Conservation (phyloP, 805 yeast species). For the Yarrowia porcina region DNA sequence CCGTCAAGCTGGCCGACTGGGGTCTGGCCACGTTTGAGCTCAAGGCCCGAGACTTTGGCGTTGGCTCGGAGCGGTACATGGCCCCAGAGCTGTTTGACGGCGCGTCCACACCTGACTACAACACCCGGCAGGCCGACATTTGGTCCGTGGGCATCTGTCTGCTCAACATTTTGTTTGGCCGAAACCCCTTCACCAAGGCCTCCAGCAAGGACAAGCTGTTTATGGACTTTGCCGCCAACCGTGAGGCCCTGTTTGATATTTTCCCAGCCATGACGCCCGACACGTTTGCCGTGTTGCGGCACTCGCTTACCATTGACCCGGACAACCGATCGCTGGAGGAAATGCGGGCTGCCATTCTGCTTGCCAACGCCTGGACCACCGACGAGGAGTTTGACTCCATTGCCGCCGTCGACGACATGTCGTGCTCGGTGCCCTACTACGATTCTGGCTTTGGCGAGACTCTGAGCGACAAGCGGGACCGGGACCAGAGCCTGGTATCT, state of each 20-base stretch:
- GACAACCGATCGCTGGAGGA: constrained; percentile 65
- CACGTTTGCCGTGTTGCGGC: constrained; percentile 77
- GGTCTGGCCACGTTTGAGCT: constrained; percentile 73
- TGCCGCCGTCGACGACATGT: constrained; percentile 44
- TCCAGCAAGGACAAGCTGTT: constrained; percentile 77
- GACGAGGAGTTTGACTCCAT: constrained; percentile 65
- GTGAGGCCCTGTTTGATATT: constrained; percentile 88
- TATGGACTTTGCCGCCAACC: constrained; percentile 76
- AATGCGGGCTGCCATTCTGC: constrained; percentile 58
- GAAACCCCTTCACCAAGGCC: constrained; percentile 82
- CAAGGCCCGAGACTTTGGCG: constrained; percentile 69
- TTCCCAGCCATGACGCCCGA: constrained; percentile 87
- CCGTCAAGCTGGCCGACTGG: constrained; percentile 74
- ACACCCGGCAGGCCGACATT: constrained; percentile 76
- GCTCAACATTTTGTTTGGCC: constrained; percentile 79
- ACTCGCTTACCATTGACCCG: constrained; percentile 80
- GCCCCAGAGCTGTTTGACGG: constrained; percentile 86
- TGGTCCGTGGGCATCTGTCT: constrained; percentile 89
- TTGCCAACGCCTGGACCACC: constrained; percentile 67
- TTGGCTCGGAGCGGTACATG: constrained; percentile 90
- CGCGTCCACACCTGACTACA: constrained; percentile 47
- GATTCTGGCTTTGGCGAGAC: constrained; percentile 26
- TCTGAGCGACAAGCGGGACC: constrained; percentile 2
- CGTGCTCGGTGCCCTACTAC: constrained; percentile 28
- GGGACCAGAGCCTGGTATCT: constrained; percentile 1